Base-by-base conservation (phyloP, 345 rosid genomes). In the Pseudoturritis turrita region DNA sequence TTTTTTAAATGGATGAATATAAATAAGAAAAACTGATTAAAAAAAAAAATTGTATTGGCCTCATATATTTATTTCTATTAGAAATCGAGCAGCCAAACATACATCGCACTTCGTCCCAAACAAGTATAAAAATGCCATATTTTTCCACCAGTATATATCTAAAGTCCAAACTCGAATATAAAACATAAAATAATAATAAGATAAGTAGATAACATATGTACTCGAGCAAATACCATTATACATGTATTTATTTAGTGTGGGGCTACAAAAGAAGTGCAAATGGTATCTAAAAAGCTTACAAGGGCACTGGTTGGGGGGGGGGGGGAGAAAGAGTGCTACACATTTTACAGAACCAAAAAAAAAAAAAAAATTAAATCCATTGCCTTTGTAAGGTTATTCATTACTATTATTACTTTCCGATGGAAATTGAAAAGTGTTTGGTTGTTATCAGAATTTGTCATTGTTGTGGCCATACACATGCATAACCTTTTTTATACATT, bases 201-300 rank as follows among this genome's bases (percentile, higher is more conserved):
- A 40, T 37, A 51, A 61, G 8, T 8, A 10, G 29, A 40, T 37
- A 21, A 68, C 29, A 59, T 37, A 62, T 62, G 70, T 13, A 62
- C 41, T 72, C 55, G 54, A 72, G 41, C 59, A 51, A 62, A 72
- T 62, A 69, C 76, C 23, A 36, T 7, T 71, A 19, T 41, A 62
- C 40, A 46, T 17, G n/a, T n/a, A n/a, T n/a, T n/a, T n/a, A n/a
- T n/a, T n/a, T 40, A 40, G 54, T 29, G 64, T 71, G 65, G 31
- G 67, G 58, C 62, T 57, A 36, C 1, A 21, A 56, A 74, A 74
- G 72, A 47, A 57, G 43, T 5, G 61, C 61, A 65, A 43, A 64
- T 21, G 46, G 65, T 56, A 31, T 73, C 71, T 64, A 11, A 74
- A 74, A 74, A 74, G 78, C 68, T 66, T 74, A 74, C 78, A 74